Evolutionary conservation across 2,329 filamentous ascomycete species (phyloP).

Genomic region (Pseudocercospora fijiensis): DNA sequence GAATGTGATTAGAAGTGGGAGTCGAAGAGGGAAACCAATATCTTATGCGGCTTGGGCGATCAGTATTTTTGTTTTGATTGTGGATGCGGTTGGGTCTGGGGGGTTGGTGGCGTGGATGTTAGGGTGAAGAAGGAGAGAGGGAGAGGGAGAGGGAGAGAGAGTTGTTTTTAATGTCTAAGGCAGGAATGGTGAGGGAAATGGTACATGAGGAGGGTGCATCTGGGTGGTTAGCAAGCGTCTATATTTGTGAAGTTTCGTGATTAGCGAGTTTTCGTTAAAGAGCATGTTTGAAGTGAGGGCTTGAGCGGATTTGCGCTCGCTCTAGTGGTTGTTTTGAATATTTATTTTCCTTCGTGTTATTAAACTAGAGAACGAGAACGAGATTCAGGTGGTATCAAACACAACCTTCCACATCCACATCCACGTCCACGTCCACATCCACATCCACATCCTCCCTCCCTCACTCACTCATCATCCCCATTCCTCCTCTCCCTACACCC

Average conservation of each 20-base stretch:
- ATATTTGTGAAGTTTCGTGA: neutral
- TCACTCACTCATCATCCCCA: neutral
- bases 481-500: conserved; percentile 12
- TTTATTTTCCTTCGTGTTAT: too few species aligned
- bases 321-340: too few species aligned
- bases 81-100: conserved; percentile 52
- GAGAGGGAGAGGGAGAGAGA: neutral
- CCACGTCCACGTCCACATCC: too few species aligned
- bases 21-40: conserved; percentile 38
- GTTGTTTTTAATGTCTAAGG: too few species aligned
- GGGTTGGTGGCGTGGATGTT: conserved; percentile 55
- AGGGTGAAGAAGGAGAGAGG: conserved; percentile 15
- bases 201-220: neutral
- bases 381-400: too few species aligned
- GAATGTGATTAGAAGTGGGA: conserved; percentile 52
- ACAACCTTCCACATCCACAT: too few species aligned
- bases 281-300: neutral
- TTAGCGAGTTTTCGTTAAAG: neutral
- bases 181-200: too few species aligned
- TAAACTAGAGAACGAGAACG: too few species aligned
- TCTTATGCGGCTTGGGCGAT: conserved; percentile 47
- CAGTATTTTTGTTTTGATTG: conserved; percentile 47
- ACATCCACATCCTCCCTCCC: too few species aligned
- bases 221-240: neutral
- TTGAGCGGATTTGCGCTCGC: too few species aligned